These are phyloP conservation scores for Xylaria sp. DNA, from an alignment of 2,329 filamentous ascomycete genomes.

Conservation along the genomic window DNA sequence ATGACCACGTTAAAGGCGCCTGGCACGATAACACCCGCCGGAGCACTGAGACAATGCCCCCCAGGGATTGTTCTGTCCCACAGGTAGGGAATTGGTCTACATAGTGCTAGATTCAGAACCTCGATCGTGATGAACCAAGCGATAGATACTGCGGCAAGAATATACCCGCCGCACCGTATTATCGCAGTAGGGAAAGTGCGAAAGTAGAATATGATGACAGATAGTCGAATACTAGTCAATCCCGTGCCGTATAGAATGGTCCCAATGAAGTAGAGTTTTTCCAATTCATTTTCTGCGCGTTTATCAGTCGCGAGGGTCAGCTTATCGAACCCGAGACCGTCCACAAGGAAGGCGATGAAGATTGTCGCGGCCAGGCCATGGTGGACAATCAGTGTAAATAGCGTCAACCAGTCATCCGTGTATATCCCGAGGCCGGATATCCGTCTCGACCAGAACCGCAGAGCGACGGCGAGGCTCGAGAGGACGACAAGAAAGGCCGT, in stretches of 20 bases:
- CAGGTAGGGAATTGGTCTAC: constrained; percentile 29
- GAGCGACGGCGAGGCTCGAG: constrained; percentile 30
- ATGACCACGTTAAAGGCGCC: constrained; percentile 31
- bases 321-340: constrained; percentile 30
- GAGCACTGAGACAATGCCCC: constrained; percentile 28
- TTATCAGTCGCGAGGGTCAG: constrained; percentile 7
- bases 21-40: constrained; percentile 20
- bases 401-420: constrained; percentile 37
- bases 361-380: constrained; percentile 31
- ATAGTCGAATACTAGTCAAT: constrained; percentile 33
- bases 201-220: constrained; percentile 37
- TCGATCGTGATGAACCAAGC: constrained; percentile 50
- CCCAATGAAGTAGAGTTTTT: constrained; percentile 33
- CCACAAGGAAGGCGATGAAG: constrained; percentile 28
- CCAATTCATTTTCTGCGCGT: constrained; percentile 17
- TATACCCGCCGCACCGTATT: constrained; percentile 29
- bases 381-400: constrained; percentile 32
- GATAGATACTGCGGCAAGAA: constrained; percentile 26
- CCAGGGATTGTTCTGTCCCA: constrained; percentile 28
- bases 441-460: constrained; percentile 38
- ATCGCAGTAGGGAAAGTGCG: constrained; percentile 33
- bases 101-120: constrained; percentile 50
- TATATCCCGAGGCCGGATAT: constrained; percentile 27
- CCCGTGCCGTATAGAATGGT: constrained; percentile 34
- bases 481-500: constrained; percentile 32